phyloP scores from a whole-genome alignment of 2,329 filamentous ascomycete genomes.

The Colletotrichum aenigma region DNA sequence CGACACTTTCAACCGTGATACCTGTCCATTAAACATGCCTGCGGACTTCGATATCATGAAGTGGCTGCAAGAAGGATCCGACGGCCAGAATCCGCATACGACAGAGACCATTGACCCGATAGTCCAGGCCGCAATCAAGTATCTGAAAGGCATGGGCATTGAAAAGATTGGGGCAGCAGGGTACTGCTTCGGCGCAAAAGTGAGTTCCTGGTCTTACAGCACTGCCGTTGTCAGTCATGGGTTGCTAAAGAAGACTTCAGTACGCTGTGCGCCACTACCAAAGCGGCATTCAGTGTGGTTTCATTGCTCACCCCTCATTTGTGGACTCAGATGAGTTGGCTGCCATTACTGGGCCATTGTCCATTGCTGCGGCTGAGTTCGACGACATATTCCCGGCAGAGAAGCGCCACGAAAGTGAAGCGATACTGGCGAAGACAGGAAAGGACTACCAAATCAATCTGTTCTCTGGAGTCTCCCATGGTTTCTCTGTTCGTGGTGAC shows the following conservation, averaged over 20 bases:
- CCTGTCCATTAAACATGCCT: not conserved
- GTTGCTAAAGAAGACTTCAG: not conserved
- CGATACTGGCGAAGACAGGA: not conserved
- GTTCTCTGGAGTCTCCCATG: not conserved
- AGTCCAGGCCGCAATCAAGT: not conserved
- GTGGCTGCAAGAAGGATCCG: not conserved
- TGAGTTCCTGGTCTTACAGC: not conserved
- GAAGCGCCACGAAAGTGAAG: not conserved
- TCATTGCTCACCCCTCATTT: not conserved
- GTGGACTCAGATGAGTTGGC: not conserved
- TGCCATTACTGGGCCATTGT: not conserved
- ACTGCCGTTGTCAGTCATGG: not conserved
- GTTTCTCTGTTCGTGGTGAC: not conserved
- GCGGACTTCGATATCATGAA: not conserved
- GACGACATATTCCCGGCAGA: not conserved
- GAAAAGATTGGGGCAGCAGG: not conserved
- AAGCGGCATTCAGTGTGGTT: not conserved
- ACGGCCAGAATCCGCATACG: not conserved
- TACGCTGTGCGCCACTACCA: not conserved
- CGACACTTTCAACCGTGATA: not conserved
- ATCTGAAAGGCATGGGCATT: not conserved
- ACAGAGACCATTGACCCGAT: not conserved
- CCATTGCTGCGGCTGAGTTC: not conserved
- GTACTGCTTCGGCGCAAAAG: not conserved
- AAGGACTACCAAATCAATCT: not conserved